These are phyloP conservation scores for Thermomucor indicae-seudaticae DNA, from an alignment of 371 early-diverging fungal species.

Conservation along the genomic window DNA sequence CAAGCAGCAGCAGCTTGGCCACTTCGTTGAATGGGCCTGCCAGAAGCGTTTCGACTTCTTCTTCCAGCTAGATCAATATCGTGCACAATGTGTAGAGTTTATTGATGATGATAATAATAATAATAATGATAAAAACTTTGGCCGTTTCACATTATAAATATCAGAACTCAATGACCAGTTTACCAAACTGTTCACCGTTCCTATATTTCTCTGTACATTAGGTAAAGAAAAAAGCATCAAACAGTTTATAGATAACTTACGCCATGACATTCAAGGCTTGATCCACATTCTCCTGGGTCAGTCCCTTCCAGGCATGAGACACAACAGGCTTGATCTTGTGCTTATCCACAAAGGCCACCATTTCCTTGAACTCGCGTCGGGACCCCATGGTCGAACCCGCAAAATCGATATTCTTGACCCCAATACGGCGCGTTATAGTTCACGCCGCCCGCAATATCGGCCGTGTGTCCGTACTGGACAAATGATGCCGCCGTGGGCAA, in stretches of 20 bases:
- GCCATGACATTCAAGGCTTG: too few species aligned
- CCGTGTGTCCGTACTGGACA: slow-evolving; percentile 12
- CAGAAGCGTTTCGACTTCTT: neutral
- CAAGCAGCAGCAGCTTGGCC: neutral
- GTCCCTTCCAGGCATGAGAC: slow-evolving; percentile 52
- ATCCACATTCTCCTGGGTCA: slow-evolving; percentile 37
- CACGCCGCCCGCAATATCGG: slow-evolving; percentile 20
- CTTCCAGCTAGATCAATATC: neutral
- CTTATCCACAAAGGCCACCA: slow-evolving; percentile 54
- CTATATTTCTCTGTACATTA: neutral
- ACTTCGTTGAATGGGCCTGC: neutral
- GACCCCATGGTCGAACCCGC: slow-evolving; percentile 66
- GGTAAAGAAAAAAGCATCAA: neutral
- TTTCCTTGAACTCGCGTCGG: slow-evolving; percentile 56
- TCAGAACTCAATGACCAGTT: slow-evolving; percentile 11
- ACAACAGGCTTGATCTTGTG: slow-evolving; percentile 59
- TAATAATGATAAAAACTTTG: neutral
- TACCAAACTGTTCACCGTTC: slow-evolving; percentile 15
- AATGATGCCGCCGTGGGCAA: slow-evolving; percentile 52
- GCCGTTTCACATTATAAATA: too few species aligned
- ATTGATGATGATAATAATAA: too few species aligned
- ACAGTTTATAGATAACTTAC: neutral
- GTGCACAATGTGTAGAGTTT: neutral
- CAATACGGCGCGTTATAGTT: slow-evolving; percentile 39
- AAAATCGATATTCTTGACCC: slow-evolving; percentile 54